phyloP scores from a whole-genome alignment of 2,329 filamentous ascomycete genomes.

The Aspergillus latus region DNA sequence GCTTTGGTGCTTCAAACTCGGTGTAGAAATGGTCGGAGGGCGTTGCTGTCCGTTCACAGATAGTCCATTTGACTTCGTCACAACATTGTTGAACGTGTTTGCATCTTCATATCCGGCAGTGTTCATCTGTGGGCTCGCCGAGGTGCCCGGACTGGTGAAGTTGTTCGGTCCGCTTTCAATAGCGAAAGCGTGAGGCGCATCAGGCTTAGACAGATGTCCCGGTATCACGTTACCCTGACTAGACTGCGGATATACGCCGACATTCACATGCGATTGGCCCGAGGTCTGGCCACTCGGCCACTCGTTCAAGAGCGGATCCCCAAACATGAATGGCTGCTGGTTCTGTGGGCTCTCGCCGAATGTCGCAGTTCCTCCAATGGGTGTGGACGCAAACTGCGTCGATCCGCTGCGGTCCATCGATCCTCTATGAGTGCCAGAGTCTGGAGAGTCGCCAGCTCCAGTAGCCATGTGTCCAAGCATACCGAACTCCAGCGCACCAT shows the following conservation, averaged over 20 bases:
- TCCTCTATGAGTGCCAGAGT: constrained; percentile 52
- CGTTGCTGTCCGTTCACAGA: constrained; percentile 30
- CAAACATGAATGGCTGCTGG: constrained; percentile 47
- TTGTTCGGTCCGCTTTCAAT: constrained; percentile 59
- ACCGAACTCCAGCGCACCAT: constrained; percentile 91
- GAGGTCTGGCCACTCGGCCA: constrained; percentile 43
- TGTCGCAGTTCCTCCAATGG: constrained; percentile 31
- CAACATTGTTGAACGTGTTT: constrained; percentile 24
- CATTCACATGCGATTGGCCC: constrained; percentile 34
- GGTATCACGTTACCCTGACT: constrained; percentile 38
- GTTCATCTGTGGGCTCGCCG: constrained; percentile 53
- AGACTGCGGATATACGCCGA: constrained; percentile 35
- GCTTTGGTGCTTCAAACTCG: constrained; percentile 45
- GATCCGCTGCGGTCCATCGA: constrained; percentile 47
- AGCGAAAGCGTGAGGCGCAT: constrained; percentile 58
- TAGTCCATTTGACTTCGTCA: constrained; percentile 2
- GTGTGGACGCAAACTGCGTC: constrained; percentile 41
- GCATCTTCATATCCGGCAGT: constrained; percentile 44
- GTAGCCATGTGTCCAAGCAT: constrained; percentile 96
- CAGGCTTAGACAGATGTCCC: constrained; percentile 44
- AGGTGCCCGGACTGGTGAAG: constrained; percentile 59
- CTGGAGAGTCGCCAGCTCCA: constrained; percentile 78
- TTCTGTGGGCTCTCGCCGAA: constrained; percentile 48
- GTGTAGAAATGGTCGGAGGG: constrained; percentile 43
- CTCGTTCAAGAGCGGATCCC: constrained; percentile 47